Evolutionary conservation across 2,329 filamentous ascomycete genomes (phyloP), one percentile per base, ranked within the genome.

Genomic region (Fusarium cyanostomum): DNA sequence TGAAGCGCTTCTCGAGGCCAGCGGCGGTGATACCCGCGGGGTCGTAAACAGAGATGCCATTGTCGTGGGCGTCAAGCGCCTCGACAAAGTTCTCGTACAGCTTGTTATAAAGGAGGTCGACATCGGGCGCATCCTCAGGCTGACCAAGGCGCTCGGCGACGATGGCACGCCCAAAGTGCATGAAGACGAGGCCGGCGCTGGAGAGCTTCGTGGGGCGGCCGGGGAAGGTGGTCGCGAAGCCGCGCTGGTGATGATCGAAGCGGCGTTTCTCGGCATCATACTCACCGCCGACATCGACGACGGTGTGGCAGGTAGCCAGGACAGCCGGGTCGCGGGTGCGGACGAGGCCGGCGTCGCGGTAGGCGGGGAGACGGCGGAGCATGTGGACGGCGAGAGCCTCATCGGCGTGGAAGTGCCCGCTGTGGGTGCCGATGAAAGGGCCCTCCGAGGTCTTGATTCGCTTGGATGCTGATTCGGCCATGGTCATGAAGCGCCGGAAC

Each of bases 331-430:
- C 93, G 72, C 95, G 91, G 43, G 94, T 97, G 70, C 95, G 93
- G 46, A 97, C 83, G 38, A 99, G 89, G 38, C 83, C 76, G 24
- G 92, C 89, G 68, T 84, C 80, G 53, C 83, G 77, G 82, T 98
- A 99, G 57, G 89, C 81, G 18, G 95, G 94, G 15, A 98, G 90
- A 55, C 91, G 86, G 66, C 93, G 92, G 69, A 99, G 91, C 84
- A 99, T 92, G 83, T 96, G 93, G 66, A 99, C 94, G 56, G 95
- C 95, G 38, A 99, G 88, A 60, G 95, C 94, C 82, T 99, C 95
- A 78, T 99, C 95, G 76, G 95, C 95, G 82, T 99, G 95, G 85
- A 99, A 99, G 83, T 97, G 93, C 69, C 95, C 95, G 80, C 90
- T 97, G 86, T 99, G 95, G 27, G 95, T 99, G 74, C 94, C 95